Percentiles rank a stretch among this genome's conserved stretches.
These are phyloP conservation scores for Cyberlindnera saturnus DNA, from an alignment of 805 yeast genomes.

Conservation along the genomic window DNA sequence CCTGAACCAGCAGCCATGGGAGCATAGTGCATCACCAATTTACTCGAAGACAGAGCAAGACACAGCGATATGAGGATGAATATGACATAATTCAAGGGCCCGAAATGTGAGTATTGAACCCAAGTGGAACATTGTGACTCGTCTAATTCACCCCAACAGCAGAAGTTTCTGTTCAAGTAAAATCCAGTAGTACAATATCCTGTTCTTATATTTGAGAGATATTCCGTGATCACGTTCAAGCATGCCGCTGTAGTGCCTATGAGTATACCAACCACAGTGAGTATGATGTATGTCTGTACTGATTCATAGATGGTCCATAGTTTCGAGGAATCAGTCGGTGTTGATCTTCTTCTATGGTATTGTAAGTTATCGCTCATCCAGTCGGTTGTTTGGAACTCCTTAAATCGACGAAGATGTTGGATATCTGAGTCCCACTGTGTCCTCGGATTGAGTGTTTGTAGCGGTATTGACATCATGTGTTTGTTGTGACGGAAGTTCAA, in stretches of 20 bases:
- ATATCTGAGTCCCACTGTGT: slow-evolving; percentile 10
- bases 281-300: slow-evolving; percentile 54
- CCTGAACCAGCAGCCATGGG: slow-evolving; percentile 97
- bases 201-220: slow-evolving; percentile 69
- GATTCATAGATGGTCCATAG: slow-evolving; percentile 11
- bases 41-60: slow-evolving; percentile 62
- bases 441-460: slow-evolving; percentile 2
- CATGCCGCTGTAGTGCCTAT: slow-evolving; percentile 84
- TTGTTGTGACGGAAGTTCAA: no score
- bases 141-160: slow-evolving; percentile 65
- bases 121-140: slow-evolving; percentile 55
- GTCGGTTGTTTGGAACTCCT: slow-evolving; percentile 61
- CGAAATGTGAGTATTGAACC: slow-evolving; percentile 54
- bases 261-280: slow-evolving; percentile 66
- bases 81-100: slow-evolving; percentile 43
- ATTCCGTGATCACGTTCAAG: slow-evolving; percentile 77
- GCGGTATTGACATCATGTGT: slow-evolving; percentile 1
- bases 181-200: slow-evolving; percentile 74
- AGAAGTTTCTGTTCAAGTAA: slow-evolving; percentile 66
- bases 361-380: slow-evolving; percentile 59
- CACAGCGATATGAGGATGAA: slow-evolving; percentile 54
- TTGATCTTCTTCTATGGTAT: slow-evolving; percentile 31
- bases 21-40: slow-evolving; percentile 63
- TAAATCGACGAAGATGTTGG: slow-evolving; percentile 37
- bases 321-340: slow-evolving; percentile 2